These are phyloP conservation scores for Lepiota brunneoincarnata DNA, from an alignment of 768 basidiomycete species.

Conservation along the genomic window DNA sequence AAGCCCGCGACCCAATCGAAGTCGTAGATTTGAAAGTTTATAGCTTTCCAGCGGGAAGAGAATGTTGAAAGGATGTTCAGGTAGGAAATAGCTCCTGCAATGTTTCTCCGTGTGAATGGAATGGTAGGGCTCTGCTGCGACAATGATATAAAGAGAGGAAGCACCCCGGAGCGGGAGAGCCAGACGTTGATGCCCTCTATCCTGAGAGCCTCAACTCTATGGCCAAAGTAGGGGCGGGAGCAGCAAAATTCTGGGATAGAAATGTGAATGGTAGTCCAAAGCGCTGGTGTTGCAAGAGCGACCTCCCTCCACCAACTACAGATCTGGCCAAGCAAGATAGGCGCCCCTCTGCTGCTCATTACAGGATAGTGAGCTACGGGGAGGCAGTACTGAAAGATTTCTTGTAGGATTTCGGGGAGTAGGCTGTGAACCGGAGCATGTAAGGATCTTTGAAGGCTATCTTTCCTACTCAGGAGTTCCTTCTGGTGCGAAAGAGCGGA, in stretches of 20 bases:
- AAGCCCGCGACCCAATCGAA: background rate
- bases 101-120: background rate
- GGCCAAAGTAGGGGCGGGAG: background rate
- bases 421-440: constrained; percentile 17
- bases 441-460: background rate
- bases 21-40: background rate
- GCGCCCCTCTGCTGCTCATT: constrained; percentile 14
- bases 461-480: background rate
- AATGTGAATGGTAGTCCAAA: constrained; percentile 22
- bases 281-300: constrained; percentile 17
- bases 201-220: background rate
- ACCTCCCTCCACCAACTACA: constrained; percentile 20
- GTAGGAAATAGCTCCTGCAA: background rate
- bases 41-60: background rate
- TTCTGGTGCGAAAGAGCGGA: background rate
- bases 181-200: background rate
- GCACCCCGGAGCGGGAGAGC: constrained; percentile 4
- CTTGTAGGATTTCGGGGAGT: constrained; percentile 16
- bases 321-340: constrained; percentile 19
- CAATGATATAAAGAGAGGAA: constrained; percentile 4
- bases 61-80: background rate
- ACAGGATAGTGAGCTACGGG: constrained; percentile 15
- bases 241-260: constrained; percentile 5
- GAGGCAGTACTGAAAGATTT: constrained; percentile 20
- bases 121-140: too few species aligned